Percentiles rank a stretch among this genome's conserved stretches.
Conservation (phyloP, 2,329 filamentous ascomycete species). For the Epichloe amarillans region DNA sequence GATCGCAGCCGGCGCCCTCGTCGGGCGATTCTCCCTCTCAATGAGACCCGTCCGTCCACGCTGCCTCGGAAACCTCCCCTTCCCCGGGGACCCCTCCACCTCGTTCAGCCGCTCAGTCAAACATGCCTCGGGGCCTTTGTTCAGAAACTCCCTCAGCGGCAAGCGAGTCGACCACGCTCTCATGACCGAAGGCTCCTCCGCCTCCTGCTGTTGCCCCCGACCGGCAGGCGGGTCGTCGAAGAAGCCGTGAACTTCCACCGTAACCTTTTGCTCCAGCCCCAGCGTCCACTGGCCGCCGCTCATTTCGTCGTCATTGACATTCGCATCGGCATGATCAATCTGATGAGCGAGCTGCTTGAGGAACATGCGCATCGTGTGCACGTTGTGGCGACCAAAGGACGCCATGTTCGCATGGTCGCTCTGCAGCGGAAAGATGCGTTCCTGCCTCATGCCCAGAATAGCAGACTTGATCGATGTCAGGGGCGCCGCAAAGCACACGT, state of each 20-base stretch:
- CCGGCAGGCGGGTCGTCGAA: slow-evolving; percentile 34
- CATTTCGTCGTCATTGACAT: slow-evolving; percentile 10
- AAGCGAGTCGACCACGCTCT: slow-evolving; percentile 38
- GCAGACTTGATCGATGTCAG: slow-evolving; percentile 44
- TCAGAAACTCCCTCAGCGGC: slow-evolving; percentile 39
- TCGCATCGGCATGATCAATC: slow-evolving; percentile 21
- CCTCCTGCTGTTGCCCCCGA: neutral
- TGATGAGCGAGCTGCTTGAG: slow-evolving; percentile 20
- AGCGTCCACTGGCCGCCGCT: slow-evolving; percentile 28
- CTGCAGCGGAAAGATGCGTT: slow-evolving; percentile 38
- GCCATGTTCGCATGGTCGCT: slow-evolving; percentile 42
- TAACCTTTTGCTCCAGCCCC: slow-evolving; percentile 37
- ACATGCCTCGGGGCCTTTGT: slow-evolving; percentile 41
- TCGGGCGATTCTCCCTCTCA: slow-evolving; percentile 5
- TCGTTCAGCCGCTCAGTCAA: slow-evolving; percentile 37
- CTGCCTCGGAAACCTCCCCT: slow-evolving; percentile 15
- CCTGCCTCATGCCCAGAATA: slow-evolving; percentile 36
- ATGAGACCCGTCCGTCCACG: slow-evolving; percentile 17
- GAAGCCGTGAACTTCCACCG: slow-evolving; percentile 44
- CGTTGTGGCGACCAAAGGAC: slow-evolving; percentile 37
- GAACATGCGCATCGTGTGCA: slow-evolving; percentile 31
- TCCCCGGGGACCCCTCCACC: slow-evolving; percentile 19
- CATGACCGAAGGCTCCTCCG: slow-evolving; percentile 17
- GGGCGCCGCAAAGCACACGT: slow-evolving; percentile 45
- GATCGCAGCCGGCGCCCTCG: neutral